Conservation (phyloP, 768 basidiomycete genomes). For the Fomitopsis serialis region DNA sequence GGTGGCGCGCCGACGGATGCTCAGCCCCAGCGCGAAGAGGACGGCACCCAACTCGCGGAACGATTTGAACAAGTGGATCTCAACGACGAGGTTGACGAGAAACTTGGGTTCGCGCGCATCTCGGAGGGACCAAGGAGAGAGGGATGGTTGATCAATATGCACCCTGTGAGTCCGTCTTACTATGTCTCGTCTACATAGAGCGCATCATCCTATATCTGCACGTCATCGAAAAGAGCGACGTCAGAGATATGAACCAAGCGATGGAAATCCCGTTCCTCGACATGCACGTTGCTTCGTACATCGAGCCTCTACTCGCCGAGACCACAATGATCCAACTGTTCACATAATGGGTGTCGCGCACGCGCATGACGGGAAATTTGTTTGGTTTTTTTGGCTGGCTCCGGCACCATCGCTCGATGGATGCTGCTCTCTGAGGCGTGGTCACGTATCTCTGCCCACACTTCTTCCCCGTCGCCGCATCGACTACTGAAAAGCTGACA, state of each 20-base stretch:
- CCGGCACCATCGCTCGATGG: no score
- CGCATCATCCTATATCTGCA: not conserved
- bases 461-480: not conserved
- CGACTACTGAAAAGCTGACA: not conserved
- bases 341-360: no score
- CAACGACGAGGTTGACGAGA: conserved; percentile 88
- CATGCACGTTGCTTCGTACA: no score
- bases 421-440: no score
- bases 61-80: conserved; percentile 75
- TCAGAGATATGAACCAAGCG: no score
- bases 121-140: conserved; percentile 74
- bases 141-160: conserved; percentile 99
- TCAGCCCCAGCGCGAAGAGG: conserved; percentile 72
- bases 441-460: no score
- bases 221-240: no score
- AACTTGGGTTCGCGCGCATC: conserved; percentile 79
- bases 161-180: conserved; percentile 59
- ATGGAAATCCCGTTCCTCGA: no score
- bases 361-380: no score
- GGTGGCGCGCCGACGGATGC: conserved; percentile 38
- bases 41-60: conserved; percentile 83
- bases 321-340: no score
- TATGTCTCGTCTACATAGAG: not conserved
- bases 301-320: no score
- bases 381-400: no score